A percentile compares a stretch with the other conserved stretches of the same genome.
Evolutionary conservation across 345 rosid genomes (phyloP).

Genomic region (Cardiospermum halicacabum): DNA sequence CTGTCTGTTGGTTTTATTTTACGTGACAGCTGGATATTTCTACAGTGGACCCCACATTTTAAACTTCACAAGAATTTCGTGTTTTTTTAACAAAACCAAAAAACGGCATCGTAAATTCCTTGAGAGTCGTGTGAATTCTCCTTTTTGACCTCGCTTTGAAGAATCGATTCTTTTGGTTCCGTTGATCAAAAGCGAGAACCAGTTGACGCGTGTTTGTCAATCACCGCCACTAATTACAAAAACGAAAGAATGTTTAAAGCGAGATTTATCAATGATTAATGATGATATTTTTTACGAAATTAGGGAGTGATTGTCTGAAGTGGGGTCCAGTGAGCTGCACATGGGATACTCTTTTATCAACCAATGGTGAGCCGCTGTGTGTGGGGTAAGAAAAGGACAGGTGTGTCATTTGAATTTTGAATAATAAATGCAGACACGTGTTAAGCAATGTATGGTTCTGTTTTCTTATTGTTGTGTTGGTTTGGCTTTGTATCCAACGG

Average conservation of each 20-base stretch:
- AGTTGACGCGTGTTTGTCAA: constrained; percentile 6
- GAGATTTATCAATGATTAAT: background rate
- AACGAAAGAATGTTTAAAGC: constrained; percentile 1
- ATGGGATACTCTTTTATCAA: background rate
- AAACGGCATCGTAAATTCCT: background rate
- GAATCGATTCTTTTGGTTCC: background rate
- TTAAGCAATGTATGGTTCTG: background rate
- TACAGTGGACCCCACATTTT: background rate
- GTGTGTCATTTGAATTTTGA: background rate
- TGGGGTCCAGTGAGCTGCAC: background rate
- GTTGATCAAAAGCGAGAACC: background rate
- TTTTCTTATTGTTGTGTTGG: background rate
- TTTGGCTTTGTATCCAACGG: too few relatives aligned
- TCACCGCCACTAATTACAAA: too few relatives aligned
- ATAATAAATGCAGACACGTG: background rate
- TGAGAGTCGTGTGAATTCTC: background rate
- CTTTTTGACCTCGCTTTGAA: background rate
- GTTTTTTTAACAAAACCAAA: background rate
- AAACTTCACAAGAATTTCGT: background rate
- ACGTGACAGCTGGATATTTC: constrained; percentile 5
- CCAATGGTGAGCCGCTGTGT: background rate
- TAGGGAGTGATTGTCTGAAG: background rate
- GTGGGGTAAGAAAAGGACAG: background rate
- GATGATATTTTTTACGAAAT: background rate
- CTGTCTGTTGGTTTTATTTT: constrained; percentile 10